These are phyloP conservation scores for Poteriospumella lacustris DNA, from an alignment of 108 stramenopile genomes.

Conservation along the genomic window DNA sequence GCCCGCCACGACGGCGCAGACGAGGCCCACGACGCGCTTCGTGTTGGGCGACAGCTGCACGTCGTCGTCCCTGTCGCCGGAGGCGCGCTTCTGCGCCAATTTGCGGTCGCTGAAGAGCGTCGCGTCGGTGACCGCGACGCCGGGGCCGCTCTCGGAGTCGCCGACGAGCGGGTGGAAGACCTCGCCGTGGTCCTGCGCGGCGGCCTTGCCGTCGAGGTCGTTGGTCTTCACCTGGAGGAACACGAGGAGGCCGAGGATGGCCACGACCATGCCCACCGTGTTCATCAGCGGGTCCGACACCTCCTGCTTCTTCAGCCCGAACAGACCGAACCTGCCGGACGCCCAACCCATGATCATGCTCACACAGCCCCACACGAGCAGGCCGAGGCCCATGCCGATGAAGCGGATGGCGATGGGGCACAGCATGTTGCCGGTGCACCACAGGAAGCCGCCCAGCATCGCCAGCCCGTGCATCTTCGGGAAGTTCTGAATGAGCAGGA, in stretches of 20 bases:
- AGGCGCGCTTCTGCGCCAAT: not conserved
- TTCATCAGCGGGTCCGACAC: slow-evolving; percentile 33
- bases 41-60: not conserved
- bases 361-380: slow-evolving; percentile 38
- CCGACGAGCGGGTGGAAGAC: not conserved
- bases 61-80: not conserved
- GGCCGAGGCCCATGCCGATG: slow-evolving; percentile 34
- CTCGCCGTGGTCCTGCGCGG: not conserved
- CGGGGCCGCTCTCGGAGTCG: not conserved
- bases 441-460: slow-evolving; percentile 33
- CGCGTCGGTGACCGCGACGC: not conserved
- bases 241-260: slow-evolving; percentile 22
- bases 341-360: slow-evolving; percentile 43
- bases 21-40: slow-evolving; percentile 15
- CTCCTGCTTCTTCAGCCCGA: slow-evolving; percentile 30
- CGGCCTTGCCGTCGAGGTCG: slow-evolving; percentile 13
- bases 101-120: not conserved
- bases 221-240: not conserved
- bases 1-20: slow-evolving; percentile 26
- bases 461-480: slow-evolving; percentile 32
- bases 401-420: slow-evolving; percentile 20
- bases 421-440: slow-evolving; percentile 44
- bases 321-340: slow-evolving; percentile 35
- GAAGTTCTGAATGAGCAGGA: slow-evolving; percentile 10
- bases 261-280: slow-evolving; percentile 28